Evolutionary conservation across 1,284 basidiomycete species (phyloP).

Genomic region (Trichosporon sp.): DNA sequence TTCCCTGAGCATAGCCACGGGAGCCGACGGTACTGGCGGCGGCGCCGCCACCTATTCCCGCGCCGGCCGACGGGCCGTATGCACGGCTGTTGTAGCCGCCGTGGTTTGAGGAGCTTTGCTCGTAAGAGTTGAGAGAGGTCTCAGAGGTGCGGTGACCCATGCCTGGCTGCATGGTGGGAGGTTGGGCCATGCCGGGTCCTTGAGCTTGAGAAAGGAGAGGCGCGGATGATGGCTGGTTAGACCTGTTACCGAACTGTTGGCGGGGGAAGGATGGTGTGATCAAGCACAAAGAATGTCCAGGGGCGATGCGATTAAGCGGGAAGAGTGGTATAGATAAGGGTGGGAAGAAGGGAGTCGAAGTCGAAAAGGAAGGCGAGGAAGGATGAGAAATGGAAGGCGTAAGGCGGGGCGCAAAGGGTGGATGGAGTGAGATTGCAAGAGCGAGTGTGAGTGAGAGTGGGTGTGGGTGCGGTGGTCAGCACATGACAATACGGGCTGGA

Average conservation of each 20-base stretch:
- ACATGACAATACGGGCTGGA: not conserved
- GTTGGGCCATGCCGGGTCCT: constrained; percentile 3
- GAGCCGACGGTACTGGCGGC: not conserved
- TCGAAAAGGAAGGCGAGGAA: not conserved
- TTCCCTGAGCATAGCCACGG: constrained; percentile 2
- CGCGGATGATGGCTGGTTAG: constrained; percentile 3
- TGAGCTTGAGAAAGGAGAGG: constrained; percentile 1
- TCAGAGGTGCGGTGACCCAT: constrained; percentile 35
- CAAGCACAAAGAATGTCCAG: not conserved
- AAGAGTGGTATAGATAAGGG: not conserved
- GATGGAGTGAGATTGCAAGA: not conserved
- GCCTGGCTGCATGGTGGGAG: constrained; percentile 15
- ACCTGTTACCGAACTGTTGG: constrained; percentile 1
- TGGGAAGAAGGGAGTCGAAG: not conserved
- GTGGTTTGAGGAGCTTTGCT: constrained; percentile 9
- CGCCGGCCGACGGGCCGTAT: constrained; percentile 3
- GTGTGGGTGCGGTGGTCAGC: not conserved
- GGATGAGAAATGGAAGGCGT: not conserved
- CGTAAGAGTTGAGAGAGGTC: constrained; percentile 26
- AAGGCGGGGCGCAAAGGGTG: not conserved
- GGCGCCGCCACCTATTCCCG: not conserved
- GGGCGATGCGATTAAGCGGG: not conserved
- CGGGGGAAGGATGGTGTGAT: not conserved
- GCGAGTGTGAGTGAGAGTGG: not conserved
- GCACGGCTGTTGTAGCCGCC: not conserved